phyloP scores from a whole-genome alignment of 1,139 yeast species.

The Candida tetrigidarum region DNA sequence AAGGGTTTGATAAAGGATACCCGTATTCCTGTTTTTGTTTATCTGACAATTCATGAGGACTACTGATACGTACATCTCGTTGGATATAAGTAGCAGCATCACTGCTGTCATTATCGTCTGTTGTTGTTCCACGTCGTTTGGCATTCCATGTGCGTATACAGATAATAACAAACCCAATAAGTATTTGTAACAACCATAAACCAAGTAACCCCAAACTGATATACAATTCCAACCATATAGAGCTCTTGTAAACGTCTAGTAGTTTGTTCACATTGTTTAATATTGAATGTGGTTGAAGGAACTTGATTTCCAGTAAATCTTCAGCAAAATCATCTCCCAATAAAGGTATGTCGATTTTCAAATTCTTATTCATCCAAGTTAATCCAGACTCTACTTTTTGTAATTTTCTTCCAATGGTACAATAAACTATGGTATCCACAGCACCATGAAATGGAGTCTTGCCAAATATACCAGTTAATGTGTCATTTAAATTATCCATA shows the following conservation, averaged over 20 bases:
- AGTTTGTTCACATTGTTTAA: constrained; percentile 23
- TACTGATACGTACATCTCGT: constrained; percentile 23
- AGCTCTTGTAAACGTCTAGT: constrained; percentile 31
- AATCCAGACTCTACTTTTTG: constrained; percentile 68
- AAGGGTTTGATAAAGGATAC: constrained; percentile 27
- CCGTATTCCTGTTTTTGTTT: constrained; percentile 33
- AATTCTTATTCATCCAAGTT: constrained; percentile 74
- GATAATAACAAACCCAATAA: constrained; percentile 33
- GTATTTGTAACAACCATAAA: constrained; percentile 51
- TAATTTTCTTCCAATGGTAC: constrained; percentile 78
- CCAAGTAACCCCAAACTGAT: constrained; percentile 48
- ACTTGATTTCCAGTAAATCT: constrained; percentile 13
- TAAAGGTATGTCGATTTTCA: constrained; percentile 62
- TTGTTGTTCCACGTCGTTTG: constrained; percentile 2
- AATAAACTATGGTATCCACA: constrained; percentile 68
- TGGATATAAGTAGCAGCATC: not conserved
- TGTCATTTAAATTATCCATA: constrained; percentile 29
- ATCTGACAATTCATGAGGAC: constrained; percentile 34
- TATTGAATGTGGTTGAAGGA: constrained; percentile 11
- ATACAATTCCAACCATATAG: constrained; percentile 48
- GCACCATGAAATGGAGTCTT: constrained; percentile 70
- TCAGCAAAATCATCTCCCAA: constrained; percentile 12
- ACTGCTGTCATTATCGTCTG: constrained; percentile 7
- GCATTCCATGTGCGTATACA: constrained; percentile 5
- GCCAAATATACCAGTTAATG: constrained; percentile 54